A percentile compares a stretch with the other conserved stretches of the same genome.
These are phyloP conservation scores for Phragmites australis DNA, from an alignment of 176 grass and related monocot species.

Conservation along the genomic window DNA sequence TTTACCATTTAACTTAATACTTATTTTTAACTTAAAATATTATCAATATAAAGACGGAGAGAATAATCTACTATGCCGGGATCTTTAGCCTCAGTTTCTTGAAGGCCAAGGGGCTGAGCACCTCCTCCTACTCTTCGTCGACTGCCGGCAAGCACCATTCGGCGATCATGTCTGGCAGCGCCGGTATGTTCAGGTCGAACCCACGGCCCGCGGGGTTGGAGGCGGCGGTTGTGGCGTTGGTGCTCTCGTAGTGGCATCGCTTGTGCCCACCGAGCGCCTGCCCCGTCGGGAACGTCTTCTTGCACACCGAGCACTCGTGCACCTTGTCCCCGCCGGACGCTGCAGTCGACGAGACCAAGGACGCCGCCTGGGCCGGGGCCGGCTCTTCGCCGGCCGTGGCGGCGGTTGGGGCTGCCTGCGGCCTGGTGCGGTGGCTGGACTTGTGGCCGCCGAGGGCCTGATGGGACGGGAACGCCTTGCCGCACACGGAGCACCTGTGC, in stretches of 20 bases:
- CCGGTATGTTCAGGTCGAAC: constrained; percentile 73
- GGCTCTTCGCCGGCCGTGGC: not conserved
- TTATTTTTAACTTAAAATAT: too few relatives aligned
- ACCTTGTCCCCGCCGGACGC: constrained; percentile 22
- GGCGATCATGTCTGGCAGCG: constrained; percentile 41
- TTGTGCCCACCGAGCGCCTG: constrained; percentile 80
- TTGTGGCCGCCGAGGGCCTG: constrained; percentile 78
- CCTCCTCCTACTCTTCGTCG: constrained; percentile 42
- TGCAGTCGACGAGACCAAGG: not conserved
- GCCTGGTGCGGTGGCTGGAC: constrained; percentile 59
- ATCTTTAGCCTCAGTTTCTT: constrained; percentile 68
- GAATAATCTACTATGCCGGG: constrained; percentile 38
- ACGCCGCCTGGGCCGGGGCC: not conserved
- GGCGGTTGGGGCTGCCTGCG: not conserved
- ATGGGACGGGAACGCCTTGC: constrained; percentile 67
- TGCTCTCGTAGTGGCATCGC: constrained; percentile 69
- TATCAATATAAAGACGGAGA: too few relatives aligned
- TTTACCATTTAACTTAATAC: too few relatives aligned
- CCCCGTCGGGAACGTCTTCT: constrained; percentile 70
- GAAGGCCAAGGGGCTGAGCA: constrained; percentile 65
- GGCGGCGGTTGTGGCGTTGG: not conserved
- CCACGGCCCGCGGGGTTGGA: not conserved
- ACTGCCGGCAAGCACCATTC: constrained; percentile 1
- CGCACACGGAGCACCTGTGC: constrained; percentile 66
- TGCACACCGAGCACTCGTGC: constrained; percentile 72